Evolutionary conservation across 1,284 basidiomycete genomes (phyloP).

Genomic region (Heterobasidion parviporum): DNA sequence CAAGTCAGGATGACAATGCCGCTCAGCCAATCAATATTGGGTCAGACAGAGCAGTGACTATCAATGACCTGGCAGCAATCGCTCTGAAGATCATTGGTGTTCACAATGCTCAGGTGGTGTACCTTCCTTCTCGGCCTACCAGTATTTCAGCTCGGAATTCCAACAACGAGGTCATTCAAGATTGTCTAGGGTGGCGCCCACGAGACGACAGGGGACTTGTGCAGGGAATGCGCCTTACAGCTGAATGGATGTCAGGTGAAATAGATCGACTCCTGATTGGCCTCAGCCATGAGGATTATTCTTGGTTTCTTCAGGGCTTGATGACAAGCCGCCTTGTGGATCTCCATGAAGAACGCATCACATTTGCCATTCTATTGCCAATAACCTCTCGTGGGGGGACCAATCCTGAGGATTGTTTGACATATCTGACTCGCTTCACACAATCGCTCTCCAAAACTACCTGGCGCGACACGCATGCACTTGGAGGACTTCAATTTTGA

Average conservation of each 20-base stretch:
- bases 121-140: slow-evolving; percentile 24
- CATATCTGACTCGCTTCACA: slow-evolving; percentile 33
- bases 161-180: slow-evolving; percentile 32
- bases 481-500: slow-evolving; percentile 25
- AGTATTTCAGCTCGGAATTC: slow-evolving; percentile 48
- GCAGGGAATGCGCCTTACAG: slow-evolving; percentile 38
- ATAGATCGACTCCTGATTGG: slow-evolving; percentile 19
- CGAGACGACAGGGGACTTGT: slow-evolving; percentile 22
- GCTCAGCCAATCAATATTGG: slow-evolving; percentile 41
- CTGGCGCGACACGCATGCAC: slow-evolving; percentile 28
- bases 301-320: slow-evolving; percentile 15
- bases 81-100: slow-evolving; percentile 26
- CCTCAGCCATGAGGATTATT: slow-evolving; percentile 4
- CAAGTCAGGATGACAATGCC: slow-evolving; percentile 18
- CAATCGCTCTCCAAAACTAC: slow-evolving; percentile 37
- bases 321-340: slow-evolving; percentile 28
- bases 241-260: slow-evolving; percentile 36
- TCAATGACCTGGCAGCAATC: slow-evolving; percentile 35
- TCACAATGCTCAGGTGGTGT: slow-evolving; percentile 21
- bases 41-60: slow-evolving; percentile 35
- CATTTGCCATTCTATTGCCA: slow-evolving; percentile 47
- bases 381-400: slow-evolving; percentile 41
- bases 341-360: slow-evolving; percentile 26
- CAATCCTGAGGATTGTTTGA: slow-evolving; percentile 28
- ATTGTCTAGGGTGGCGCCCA: slow-evolving; percentile 34